Conservation (phyloP, 169 alveolate genomes). For the Hammondia hammondi region DNA sequence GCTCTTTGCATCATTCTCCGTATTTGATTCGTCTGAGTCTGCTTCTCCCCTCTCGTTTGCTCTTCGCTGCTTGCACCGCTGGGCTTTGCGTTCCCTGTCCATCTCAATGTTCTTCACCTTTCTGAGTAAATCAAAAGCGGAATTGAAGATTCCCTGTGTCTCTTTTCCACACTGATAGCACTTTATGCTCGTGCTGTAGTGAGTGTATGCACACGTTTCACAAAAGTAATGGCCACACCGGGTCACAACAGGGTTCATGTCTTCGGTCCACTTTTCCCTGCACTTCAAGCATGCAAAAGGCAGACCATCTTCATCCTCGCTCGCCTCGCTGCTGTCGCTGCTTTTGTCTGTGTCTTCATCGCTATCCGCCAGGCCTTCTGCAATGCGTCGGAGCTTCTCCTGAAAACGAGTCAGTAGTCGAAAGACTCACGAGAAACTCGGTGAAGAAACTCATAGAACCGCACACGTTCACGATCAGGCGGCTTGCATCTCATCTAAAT, state of each 20-base stretch:
- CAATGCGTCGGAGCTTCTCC: conserved; percentile 46
- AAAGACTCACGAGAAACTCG: too few relatives aligned
- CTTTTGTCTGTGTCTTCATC: not conserved
- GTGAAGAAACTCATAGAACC: not conserved
- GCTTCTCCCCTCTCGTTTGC: not conserved
- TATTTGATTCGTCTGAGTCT: conserved; percentile 4
- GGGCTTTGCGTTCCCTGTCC: not conserved
- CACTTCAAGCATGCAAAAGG: conserved; percentile 89
- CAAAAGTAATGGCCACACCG: conserved; percentile 94
- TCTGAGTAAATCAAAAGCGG: conserved; percentile 4
- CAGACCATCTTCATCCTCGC: conserved; percentile 74
- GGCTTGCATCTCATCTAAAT: too few relatives aligned
- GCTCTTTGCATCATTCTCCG: conserved; percentile 33
- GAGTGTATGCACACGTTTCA: conserved; percentile 90
- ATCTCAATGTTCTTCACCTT: not conserved
- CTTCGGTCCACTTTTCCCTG: conserved; percentile 81
- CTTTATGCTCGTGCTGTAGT: conserved; percentile 77
- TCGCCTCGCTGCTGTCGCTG: conserved; percentile 51
- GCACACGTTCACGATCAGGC: not conserved
- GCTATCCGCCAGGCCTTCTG: conserved; percentile 32
- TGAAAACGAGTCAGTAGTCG: not conserved
- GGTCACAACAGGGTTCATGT: conserved; percentile 90
- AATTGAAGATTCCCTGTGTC: conserved; percentile 65
- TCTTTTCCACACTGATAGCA: conserved; percentile 57
- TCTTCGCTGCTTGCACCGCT: not conserved